These are phyloP conservation scores for Periconia digitata DNA, from an alignment of 2,329 filamentous ascomycete species.

Conservation along the genomic window DNA sequence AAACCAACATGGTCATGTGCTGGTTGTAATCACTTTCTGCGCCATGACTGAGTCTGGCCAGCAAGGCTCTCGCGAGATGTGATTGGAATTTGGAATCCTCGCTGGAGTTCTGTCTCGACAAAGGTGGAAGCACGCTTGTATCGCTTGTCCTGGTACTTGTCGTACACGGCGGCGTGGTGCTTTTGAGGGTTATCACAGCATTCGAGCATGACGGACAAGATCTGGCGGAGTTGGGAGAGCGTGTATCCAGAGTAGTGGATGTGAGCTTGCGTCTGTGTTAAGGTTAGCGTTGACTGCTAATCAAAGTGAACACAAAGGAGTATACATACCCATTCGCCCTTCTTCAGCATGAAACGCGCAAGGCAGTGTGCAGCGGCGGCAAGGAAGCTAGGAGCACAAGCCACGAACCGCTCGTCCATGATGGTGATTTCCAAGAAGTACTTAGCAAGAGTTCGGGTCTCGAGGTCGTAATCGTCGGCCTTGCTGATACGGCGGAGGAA, in stretches of 20 bases:
- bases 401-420: slow-evolving; percentile 97
- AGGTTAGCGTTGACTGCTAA: slow-evolving; percentile 44
- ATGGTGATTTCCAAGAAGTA: slow-evolving; percentile 96
- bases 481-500: slow-evolving; percentile 97
- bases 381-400: slow-evolving; percentile 83
- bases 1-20: slow-evolving; percentile 19
- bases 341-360: slow-evolving; percentile 82
- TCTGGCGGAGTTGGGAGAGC: slow-evolving; percentile 74
- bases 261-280: slow-evolving; percentile 71
- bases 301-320: background rate
- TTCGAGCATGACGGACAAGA: slow-evolving; percentile 78
- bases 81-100: slow-evolving; percentile 57
- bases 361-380: slow-evolving; percentile 92
- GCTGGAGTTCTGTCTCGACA: slow-evolving; percentile 72
- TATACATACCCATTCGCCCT: slow-evolving; percentile 83
- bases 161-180: slow-evolving; percentile 84
- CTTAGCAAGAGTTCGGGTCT: slow-evolving; percentile 93
- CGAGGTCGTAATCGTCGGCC: slow-evolving; percentile 94
- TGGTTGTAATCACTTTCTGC: slow-evolving; percentile 39
- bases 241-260: slow-evolving; percentile 95
- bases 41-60: slow-evolving; percentile 35
- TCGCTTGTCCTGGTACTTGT: slow-evolving; percentile 86
- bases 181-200: slow-evolving; percentile 80
- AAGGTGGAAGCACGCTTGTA: slow-evolving; percentile 84
- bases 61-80: slow-evolving; percentile 38